Evolutionary conservation across 352 stramenopile genomes (phyloP), one percentile per base, ranked within the genome.

Genomic region (Peronospora farinosa): DNA sequence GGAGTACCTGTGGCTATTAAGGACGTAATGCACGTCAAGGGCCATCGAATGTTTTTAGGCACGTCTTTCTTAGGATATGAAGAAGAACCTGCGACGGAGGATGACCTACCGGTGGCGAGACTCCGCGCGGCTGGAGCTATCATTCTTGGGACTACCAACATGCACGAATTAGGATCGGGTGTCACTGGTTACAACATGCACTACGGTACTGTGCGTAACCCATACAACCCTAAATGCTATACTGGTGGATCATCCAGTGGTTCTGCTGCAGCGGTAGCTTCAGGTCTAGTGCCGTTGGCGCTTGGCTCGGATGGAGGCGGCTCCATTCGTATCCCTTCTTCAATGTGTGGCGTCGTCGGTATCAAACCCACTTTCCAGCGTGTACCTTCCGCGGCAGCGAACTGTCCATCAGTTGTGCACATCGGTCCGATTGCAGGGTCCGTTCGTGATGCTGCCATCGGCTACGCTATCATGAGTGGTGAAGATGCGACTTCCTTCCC

Each of bases 201-300:
- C 28, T 68, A 81, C 38, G 82, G 82, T 31, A 86, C 72, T 1
- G 64, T 78, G 10, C 77, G 69, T 36, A 97, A 96, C 48, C 86
- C 92, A 27, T 89, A 96, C 59, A 86, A 94, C 55, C 63, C 67
- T 0, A 64, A 77, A 31, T 74, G 86, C 50, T 95, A 95, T 64
- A 79, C 84, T 30, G 92, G 89, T 51, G 92, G 92, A n/a, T 96
- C 84, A 2, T 96, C 84, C 2, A 93, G 82, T 57, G 92, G 89
- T 12, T 94, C 79, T 10, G 87, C 89, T 16, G 88, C 78, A 8
- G 88, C 86, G 0, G 88, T 97, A 11, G 57, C 88, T 2, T 76
- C 84, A 8, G 92, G 89, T 15, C 50, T 97, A n/a, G 79, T 95
- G 25, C 88, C 87, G 2, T 51, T 97, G 2, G 83, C 86, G 0